These are phyloP conservation scores for Aschersonia sp. DNA, from an alignment of 2,329 filamentous ascomycete species.

Conservation along the genomic window DNA sequence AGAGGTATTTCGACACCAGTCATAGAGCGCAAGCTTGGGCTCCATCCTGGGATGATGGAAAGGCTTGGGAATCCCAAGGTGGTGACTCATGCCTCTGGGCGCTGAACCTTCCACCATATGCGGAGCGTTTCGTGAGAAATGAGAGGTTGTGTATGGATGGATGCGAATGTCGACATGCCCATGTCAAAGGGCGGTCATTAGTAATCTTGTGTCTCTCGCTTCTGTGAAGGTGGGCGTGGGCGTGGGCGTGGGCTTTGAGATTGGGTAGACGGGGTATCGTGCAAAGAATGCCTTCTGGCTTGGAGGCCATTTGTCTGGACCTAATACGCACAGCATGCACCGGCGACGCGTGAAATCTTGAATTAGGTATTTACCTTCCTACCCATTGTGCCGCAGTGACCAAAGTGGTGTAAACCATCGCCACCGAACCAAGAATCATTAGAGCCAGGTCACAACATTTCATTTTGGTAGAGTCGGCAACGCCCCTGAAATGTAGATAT, in stretches of 20 bases:
- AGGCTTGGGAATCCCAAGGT: neutral
- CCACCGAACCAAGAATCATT: constrained; percentile 46
- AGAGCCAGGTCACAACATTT: constrained; percentile 47
- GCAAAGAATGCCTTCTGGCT: too few relatives aligned
- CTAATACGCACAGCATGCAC: too few relatives aligned
- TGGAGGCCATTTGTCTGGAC: too few relatives aligned
- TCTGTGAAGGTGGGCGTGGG: too few relatives aligned
- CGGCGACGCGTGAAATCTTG: neutral
- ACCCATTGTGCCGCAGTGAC: constrained; percentile 36
- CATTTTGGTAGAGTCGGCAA: constrained; percentile 38
- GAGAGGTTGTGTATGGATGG: too few relatives aligned
- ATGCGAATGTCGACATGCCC: too few relatives aligned
- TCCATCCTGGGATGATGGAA: neutral
- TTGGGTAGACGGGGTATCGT: too few relatives aligned
- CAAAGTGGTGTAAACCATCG: constrained; percentile 57
- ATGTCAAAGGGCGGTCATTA: too few relatives aligned
- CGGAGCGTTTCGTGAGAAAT: too few relatives aligned
- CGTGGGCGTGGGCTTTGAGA: too few relatives aligned
- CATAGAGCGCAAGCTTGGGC: neutral
- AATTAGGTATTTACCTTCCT: neutral
- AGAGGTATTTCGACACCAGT: neutral
- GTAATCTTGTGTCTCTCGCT: too few relatives aligned
- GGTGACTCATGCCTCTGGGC: neutral
- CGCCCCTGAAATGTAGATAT: constrained; percentile 52
- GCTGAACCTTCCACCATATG: too few relatives aligned